Evolutionary conservation across 1,284 basidiomycete genomes (phyloP).

Genomic region (Trametes hirsuta): DNA sequence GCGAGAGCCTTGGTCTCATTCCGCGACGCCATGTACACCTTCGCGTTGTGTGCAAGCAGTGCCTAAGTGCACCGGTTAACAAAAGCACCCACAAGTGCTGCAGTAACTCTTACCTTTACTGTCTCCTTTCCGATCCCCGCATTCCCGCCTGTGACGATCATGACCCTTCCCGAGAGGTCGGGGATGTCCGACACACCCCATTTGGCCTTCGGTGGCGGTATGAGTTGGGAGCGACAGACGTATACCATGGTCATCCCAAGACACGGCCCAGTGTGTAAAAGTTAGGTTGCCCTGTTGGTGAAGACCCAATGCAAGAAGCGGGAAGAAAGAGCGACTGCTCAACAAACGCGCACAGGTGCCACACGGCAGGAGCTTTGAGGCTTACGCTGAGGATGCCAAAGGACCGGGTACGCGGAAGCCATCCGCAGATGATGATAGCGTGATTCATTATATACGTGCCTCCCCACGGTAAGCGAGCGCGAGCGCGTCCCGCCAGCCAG

Average conservation of each 20-base stretch:
- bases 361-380: background rate
- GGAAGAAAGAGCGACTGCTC: no score
- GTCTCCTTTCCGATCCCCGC: constrained; percentile 30
- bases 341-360: no score
- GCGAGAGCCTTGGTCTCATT: constrained; percentile 40
- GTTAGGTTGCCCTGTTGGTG: background rate
- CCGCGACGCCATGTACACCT: constrained; percentile 55
- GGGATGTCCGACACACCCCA: constrained; percentile 27
- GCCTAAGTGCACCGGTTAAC: background rate
- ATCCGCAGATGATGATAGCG: constrained; percentile 12
- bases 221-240: constrained; percentile 9
- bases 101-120: constrained; percentile 17
- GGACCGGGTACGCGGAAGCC: background rate
- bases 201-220: constrained; percentile 21
- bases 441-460: constrained; percentile 21
- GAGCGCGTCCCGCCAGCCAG: constrained; percentile 9
- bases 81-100: background rate
- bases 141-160: constrained; percentile 32
- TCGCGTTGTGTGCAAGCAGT: constrained; percentile 43
- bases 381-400: background rate
- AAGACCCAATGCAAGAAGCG: no score
- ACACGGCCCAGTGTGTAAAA: background rate
- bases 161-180: constrained; percentile 25
- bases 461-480: constrained; percentile 13
- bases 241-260: background rate